phyloP scores from a whole-genome alignment of 2,329 filamentous ascomycete species.

The Capronia americana region DNA sequence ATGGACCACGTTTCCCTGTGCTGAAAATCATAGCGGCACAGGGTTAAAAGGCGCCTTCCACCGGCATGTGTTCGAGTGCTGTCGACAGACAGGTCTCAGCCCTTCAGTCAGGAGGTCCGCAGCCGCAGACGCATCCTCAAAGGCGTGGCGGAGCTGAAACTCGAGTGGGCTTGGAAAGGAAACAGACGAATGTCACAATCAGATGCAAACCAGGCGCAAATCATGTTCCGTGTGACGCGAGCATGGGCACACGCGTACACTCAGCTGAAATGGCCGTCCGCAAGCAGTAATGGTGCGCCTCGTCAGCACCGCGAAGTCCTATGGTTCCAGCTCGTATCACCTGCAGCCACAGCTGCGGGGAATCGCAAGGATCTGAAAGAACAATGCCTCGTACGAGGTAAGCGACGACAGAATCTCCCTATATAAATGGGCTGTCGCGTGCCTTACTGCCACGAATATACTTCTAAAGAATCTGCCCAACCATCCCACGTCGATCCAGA shows the following conservation, averaged over 20 bases:
- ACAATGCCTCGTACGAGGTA: not conserved
- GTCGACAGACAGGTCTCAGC: not conserved
- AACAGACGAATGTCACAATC: not conserved
- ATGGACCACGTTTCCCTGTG: not conserved
- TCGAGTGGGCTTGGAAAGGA: not conserved
- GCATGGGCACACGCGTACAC: not conserved
- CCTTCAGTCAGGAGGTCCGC: not conserved
- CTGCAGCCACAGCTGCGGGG: slow-evolving; percentile 7
- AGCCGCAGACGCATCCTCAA: not conserved
- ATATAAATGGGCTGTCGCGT: slow-evolving; percentile 8
- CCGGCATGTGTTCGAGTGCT: not conserved
- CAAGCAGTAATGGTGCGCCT: not conserved
- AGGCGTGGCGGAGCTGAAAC: not conserved
- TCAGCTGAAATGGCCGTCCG: slow-evolving; percentile 1
- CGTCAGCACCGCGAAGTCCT: not conserved
- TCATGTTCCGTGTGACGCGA: not conserved
- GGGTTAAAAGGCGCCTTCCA: not conserved
- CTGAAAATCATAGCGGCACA: not conserved
- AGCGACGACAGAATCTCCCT: not conserved
- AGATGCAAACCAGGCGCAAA: not conserved
- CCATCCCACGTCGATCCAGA: not conserved
- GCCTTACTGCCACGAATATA: not conserved
- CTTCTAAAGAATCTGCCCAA: not conserved
- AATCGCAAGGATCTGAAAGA: not conserved
- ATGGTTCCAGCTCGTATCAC: not conserved